Conservation (phyloP, 257 asterid genomes). For the Solanum piurae region DNA sequence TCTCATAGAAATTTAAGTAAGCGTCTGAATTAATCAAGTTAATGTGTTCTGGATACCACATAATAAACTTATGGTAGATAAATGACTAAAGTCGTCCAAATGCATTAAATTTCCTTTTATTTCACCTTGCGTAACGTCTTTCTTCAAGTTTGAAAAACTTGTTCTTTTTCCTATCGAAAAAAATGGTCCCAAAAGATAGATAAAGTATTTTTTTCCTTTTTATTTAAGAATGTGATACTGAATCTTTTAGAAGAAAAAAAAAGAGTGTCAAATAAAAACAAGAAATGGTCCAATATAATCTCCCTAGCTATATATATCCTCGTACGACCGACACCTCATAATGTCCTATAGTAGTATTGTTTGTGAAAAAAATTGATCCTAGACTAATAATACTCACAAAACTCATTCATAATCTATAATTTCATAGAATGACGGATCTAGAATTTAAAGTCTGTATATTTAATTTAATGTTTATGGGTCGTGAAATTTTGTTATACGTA, state of each 20-base stretch:
- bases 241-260: neutral
- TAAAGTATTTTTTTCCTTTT: neutral
- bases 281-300: conserved; percentile 1
- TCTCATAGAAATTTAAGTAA: too few relatives aligned
- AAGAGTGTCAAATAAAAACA: conserved; percentile 3
- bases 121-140: neutral
- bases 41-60: neutral
- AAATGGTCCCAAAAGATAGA: neutral
- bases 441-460: neutral
- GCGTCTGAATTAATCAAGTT: neutral
- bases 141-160: neutral
- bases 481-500: neutral
- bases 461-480: neutral
- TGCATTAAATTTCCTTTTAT: neutral
- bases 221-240: neutral
- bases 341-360: neutral
- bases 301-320: neutral
- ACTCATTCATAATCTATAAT: neutral
- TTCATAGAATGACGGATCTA: fast-evolving
- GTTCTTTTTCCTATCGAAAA: neutral
- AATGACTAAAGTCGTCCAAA: neutral
- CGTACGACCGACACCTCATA: neutral
- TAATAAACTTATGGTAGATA: neutral
- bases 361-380: neutral
- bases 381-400: neutral